Evolutionary conservation across 495 filamentous ascomycete genomes (phyloP), one percentile per base, ranked within the genome.

Genomic region (Penicillium paxilli): DNA sequence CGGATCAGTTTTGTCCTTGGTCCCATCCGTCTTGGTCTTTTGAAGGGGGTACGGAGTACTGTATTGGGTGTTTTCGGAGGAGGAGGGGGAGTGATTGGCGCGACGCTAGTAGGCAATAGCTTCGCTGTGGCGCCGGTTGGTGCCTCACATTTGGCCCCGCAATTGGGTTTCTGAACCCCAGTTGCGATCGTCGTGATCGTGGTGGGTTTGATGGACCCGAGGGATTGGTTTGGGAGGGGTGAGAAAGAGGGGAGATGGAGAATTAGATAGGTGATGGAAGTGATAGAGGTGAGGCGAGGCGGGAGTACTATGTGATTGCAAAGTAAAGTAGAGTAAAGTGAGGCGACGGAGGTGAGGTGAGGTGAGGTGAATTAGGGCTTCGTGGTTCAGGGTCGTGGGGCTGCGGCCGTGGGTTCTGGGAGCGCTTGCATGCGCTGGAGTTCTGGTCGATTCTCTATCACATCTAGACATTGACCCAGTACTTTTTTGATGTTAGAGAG

Each of bases 391-490:
- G 65, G 58, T 38, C 55, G 52, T 26, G 63, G 66, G 21, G 63
- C 54, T 47, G 67, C 57, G 4, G 60, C 51, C 7, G 62, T 55
- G 20, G 64, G 46, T 25, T 66, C 60, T 25, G 57, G 57, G 20
- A 58, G 40, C 17, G 57, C 12, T 33, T 57, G 62, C 30, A 63
- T 57, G 10, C 59, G 68, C 23, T 58, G 53, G 21, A 71, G 48
- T 7, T 72, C 73, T 6, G 71, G 71, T 58, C 64, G 60, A 45
- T 60, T 68, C 26, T 74, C 73, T 50, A 73, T 66, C 20, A 88
- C 68, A 60, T 89, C 85, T 26, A 88, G 69, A 55, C 86, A 90
- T 71, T 86, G 82, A 21, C 67, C 72, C n/a, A 90, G 66, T 50
- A 87, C 87, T 91, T 57, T 28, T 14, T 5, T 23, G 25, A 30